Percentiles rank a stretch among this genome's conserved stretches.
phyloP scores from a whole-genome alignment of 1,139 yeast genomes.

The Saccharomycopsis hybrid region DNA sequence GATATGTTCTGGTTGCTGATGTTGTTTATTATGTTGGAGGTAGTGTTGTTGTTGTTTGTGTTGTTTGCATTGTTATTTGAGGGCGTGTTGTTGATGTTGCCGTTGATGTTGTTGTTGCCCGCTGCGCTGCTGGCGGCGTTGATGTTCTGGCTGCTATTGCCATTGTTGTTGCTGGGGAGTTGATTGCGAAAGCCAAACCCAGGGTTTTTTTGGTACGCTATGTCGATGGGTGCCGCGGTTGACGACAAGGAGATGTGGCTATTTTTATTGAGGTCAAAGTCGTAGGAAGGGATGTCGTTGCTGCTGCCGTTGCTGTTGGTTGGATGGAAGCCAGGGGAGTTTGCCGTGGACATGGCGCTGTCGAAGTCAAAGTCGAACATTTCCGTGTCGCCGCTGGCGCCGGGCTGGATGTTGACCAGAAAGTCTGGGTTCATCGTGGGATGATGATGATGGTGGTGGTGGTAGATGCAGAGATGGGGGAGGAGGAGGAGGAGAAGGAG shows the following conservation, averaged over 20 bases:
- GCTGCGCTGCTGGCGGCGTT: too few species aligned
- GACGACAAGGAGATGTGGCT: conserved; percentile 21
- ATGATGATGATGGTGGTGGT: too few species aligned
- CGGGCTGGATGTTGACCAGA: conserved; percentile 15
- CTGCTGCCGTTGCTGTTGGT: neutral
- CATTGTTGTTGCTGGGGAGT: conserved; percentile 21
- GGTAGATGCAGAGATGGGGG: too few species aligned
- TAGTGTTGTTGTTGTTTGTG: conserved; percentile 3
- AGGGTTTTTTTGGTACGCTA: conserved; percentile 24
- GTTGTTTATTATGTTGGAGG: neutral
- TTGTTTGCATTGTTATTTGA: conserved; percentile 3
- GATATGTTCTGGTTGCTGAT: conserved; percentile 22
- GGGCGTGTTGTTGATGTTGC: conserved; percentile 9
- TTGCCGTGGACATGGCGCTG: conserved; percentile 16
- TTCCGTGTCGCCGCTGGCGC: conserved; percentile 16
- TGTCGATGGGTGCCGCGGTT: conserved; percentile 25
- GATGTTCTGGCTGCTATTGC: conserved; percentile 22
- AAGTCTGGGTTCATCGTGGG: conserved; percentile 17
- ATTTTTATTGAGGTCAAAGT: conserved; percentile 6
- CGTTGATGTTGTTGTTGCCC: conserved; percentile 19
- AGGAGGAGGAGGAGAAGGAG: too few species aligned
- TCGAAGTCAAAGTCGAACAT: conserved; percentile 22
- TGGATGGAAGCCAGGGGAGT: conserved; percentile 12
- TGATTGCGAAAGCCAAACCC: conserved; percentile 21
- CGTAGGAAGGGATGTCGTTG: neutral